Evolutionary conservation across 1,284 basidiomycete species (phyloP).

Genomic region (Bjerkandera adusta): DNA sequence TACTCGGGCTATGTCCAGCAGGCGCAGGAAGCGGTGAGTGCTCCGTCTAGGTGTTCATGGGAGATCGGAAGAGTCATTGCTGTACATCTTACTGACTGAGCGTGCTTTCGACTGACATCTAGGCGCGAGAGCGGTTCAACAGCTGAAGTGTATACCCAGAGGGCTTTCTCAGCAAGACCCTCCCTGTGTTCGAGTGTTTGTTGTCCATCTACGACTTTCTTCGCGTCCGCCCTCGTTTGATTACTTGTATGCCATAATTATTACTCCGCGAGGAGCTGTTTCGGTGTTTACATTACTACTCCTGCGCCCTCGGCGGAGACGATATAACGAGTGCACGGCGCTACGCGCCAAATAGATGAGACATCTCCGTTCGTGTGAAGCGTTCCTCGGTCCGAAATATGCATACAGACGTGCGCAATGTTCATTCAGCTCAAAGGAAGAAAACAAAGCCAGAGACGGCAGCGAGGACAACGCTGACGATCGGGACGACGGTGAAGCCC

Average conservation of each 20-base stretch:
- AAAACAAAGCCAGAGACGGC: slow-evolving; percentile 9
- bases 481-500: slow-evolving; percentile 4
- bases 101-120: background rate
- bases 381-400: too few species aligned
- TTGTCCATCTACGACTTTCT: background rate
- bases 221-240: background rate
- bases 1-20: slow-evolving; percentile 72
- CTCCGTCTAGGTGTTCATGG: background rate
- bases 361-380: too few species aligned
- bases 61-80: background rate
- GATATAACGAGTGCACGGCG: slow-evolving; percentile 8
- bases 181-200: too few species aligned
- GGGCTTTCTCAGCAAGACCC: background rate
- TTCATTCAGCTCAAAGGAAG: slow-evolving; percentile 6
- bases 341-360: too few species aligned
- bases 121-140: slow-evolving; percentile 21
- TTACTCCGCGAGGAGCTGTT: background rate
- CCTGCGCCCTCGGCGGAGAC: background rate
- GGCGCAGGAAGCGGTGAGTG: slow-evolving; percentile 59
- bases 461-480: slow-evolving; percentile 10
- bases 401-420: too few species aligned
- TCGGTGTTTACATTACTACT: background rate
- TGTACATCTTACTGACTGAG: slow-evolving; percentile 5
- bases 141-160: slow-evolving; percentile 8
- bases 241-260: background rate